A percentile compares a stretch with the other conserved stretches of the same genome.
Evolutionary conservation across 306 rosid species (phyloP).

Genomic region (Quercus cerris): DNA sequence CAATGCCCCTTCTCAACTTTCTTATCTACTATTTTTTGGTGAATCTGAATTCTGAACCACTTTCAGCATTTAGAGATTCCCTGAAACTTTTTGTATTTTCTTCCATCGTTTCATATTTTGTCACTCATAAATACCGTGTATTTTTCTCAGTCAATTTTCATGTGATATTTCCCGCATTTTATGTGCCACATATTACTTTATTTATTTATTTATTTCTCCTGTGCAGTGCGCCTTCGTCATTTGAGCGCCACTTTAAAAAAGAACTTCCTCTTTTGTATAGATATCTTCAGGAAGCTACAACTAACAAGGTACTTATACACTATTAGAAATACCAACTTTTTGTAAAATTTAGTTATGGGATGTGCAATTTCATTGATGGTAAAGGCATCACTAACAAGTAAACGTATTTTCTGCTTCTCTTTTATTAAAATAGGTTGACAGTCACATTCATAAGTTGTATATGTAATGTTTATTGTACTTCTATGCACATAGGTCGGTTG

Average conservation of each 20-base stretch:
- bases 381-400: background rate
- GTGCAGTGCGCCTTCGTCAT: conserved; percentile 72
- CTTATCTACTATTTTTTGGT: no score
- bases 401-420: background rate
- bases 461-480: conserved; percentile 1
- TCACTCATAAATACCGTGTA: background rate
- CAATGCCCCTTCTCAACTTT: no score
- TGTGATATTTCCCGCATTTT: background rate
- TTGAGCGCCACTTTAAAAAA: conserved; percentile 63
- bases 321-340: no score
- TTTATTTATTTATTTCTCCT: conserved; percentile 13
- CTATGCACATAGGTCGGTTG: conserved; percentile 51
- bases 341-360: no score
- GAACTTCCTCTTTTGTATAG: conserved; percentile 58
- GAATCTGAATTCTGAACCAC: no score
- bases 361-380: background rate
- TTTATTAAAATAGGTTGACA: background rate
- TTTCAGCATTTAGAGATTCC: no score
- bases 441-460: conserved; percentile 2
- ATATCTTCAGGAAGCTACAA: conserved; percentile 60
- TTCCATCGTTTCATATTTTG: no score
- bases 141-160: background rate
- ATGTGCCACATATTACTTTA: background rate
- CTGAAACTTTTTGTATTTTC: no score
- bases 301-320: conserved; percentile 48